phyloP scores from a whole-genome alignment of 176 grass and related monocot species.

The Ananas comosus region DNA sequence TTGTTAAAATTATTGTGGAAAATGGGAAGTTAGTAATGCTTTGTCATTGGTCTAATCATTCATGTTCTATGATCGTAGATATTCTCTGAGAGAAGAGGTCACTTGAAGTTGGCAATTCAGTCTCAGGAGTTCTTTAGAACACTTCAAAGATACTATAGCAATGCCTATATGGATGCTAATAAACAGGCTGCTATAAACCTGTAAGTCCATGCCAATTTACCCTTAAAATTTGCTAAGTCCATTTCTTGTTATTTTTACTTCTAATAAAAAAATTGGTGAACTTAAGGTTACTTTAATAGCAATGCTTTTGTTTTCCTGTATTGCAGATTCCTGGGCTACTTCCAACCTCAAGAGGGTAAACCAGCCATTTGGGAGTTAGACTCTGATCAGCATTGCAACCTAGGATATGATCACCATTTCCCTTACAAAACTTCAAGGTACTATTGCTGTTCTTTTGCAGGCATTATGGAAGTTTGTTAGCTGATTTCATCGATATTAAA shows the following conservation, averaged over 20 bases:
- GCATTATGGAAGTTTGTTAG: not conserved
- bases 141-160: constrained; percentile 92
- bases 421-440: not conserved
- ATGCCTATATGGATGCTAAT: constrained; percentile 88
- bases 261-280: not conserved
- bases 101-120: constrained; percentile 75
- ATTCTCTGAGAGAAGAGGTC: constrained; percentile 93
- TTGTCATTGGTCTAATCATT: constrained; percentile 10
- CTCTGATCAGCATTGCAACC: constrained; percentile 29
- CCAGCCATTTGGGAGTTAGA: constrained; percentile 80
- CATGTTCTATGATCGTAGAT: constrained; percentile 45
- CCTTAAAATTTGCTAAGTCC: not conserved
- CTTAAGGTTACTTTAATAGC: constrained; percentile 3
- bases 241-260: not conserved
- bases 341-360: constrained; percentile 56
- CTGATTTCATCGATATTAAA: not conserved
- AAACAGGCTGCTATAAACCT: constrained; percentile 95
- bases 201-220: constrained; percentile 31
- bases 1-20: not conserved
- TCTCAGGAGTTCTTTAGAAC: constrained; percentile 94
- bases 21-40: constrained; percentile 19
- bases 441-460: not conserved
- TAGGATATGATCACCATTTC: not conserved
- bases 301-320: constrained; percentile 4
- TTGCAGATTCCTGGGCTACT: constrained; percentile 85